A percentile compares a stretch with the other conserved stretches of the same genome.
These are phyloP conservation scores for Eimeria zaria DNA, from an alignment of 169 alveolate genomes.

Conservation along the genomic window DNA sequence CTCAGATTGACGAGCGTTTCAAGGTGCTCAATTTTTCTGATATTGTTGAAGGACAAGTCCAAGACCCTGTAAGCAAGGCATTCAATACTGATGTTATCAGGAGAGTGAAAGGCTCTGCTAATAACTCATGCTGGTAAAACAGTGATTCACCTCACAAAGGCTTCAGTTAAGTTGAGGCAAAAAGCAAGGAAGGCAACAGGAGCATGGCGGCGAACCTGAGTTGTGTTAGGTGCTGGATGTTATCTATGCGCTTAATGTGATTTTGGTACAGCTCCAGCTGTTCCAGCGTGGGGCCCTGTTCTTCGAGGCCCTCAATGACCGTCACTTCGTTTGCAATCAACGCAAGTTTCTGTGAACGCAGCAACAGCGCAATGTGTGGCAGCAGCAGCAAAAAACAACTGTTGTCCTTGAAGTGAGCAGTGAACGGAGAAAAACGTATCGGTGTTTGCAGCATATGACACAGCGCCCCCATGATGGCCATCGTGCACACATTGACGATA, in stretches of 20 bases:
- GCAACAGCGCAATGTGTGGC: not conserved
- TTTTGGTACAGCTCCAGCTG: slow-evolving; percentile 94
- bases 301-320: slow-evolving; percentile 81
- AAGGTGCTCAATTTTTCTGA: slow-evolving; percentile 86
- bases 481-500: not conserved
- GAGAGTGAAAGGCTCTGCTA: not conserved
- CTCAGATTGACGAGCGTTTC: slow-evolving; percentile 82
- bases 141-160: not conserved
- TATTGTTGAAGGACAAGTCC: slow-evolving; percentile 88
- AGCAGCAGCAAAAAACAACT: not conserved
- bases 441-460: not conserved
- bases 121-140: not conserved
- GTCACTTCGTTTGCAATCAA: slow-evolving; percentile 84
- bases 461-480: not conserved
- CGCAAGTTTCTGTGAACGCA: slow-evolving; percentile 61
- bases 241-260: slow-evolving; percentile 91
- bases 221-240: slow-evolving; percentile 87
- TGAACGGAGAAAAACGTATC: not conserved
- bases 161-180: not conserved
- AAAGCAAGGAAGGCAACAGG: not conserved
- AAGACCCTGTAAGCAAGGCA: slow-evolving; percentile 61
- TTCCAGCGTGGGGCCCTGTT: slow-evolving; percentile 87
- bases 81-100: not conserved
- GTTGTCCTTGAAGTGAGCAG: not conserved
- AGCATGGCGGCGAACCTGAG: slow-evolving; percentile 50